These are phyloP conservation scores for Breynia disticha DNA, from an alignment of 441 rosid genomes.

Conservation along the genomic window DNA sequence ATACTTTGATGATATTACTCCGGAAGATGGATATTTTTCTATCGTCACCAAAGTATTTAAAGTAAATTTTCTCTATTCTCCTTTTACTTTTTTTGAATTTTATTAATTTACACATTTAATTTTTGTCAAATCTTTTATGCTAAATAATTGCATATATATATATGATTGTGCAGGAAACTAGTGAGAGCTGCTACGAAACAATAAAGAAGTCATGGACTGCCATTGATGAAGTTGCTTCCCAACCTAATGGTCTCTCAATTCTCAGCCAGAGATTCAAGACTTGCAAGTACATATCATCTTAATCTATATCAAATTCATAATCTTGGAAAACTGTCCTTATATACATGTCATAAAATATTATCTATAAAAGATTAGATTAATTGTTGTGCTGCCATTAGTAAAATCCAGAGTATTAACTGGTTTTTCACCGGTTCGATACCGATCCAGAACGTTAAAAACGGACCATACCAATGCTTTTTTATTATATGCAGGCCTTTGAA, in stretches of 20 bases:
- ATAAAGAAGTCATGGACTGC: constrained; percentile 41
- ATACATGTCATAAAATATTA: too few relatives aligned
- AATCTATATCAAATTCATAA: too few relatives aligned
- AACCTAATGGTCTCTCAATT: constrained; percentile 32
- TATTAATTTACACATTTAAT: neutral
- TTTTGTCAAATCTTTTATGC: neutral
- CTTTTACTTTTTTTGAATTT: neutral
- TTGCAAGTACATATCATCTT: constrained; percentile 33
- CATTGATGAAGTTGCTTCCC: constrained; percentile 42
- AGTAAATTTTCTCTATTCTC: constrained; percentile 12
- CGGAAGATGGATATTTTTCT: constrained; percentile 30
- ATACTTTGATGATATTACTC: constrained; percentile 42
- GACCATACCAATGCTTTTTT: too few relatives aligned
- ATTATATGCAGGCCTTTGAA: constrained; percentile 27
- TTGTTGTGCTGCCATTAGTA: too few relatives aligned
- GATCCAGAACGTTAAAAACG: too few relatives aligned
- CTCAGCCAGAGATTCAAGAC: constrained; percentile 45
- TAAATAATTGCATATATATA: neutral
- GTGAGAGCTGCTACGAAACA: constrained; percentile 42
- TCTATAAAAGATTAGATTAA: too few relatives aligned
- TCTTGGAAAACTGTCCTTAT: too few relatives aligned
- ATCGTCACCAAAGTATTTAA: constrained; percentile 36
- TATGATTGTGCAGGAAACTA: constrained; percentile 30
- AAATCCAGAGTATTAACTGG: too few relatives aligned
- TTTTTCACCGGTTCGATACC: too few relatives aligned